Evolutionary conservation across 192 early-diverging fungal genomes (phyloP), one percentile per base, ranked within the genome.

Genomic region (Coemansia sp.): DNA sequence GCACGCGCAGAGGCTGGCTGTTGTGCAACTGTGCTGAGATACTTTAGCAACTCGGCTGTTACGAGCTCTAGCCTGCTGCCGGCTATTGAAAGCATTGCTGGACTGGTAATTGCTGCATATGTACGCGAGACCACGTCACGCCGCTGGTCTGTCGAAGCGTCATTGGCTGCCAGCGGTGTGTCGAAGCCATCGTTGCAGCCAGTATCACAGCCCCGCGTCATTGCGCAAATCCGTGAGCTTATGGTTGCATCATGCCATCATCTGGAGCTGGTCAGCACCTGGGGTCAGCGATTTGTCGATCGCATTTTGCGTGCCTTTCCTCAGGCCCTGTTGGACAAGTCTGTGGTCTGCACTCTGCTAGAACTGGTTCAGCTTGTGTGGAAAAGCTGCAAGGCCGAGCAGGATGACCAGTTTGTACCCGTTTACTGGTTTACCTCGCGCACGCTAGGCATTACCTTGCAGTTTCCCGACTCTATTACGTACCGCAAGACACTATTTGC

Each of bases 31-130:
- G 84, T 95, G 42, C 74, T 92, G 31, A 82, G 83, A 51, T 98
- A 98, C 66, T 89, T 98, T 61, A 80, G 84, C 74, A 94, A 97
- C 65, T 84, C 92, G 31, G 89, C 93, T 15, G 87, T 94, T 47
- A 89, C 89, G 62, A 81, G 85, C 36, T 90, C 88, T 15, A 84
- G 86, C 6, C 70, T 94, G 34, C 87, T 89, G 38, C 79, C 79
- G 1, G 85, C 90, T 12, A 73, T 99, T 38, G 90, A 95, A 63
- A 76, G 79, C 23, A 90, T 97, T 60, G 91, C 86, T 10, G 88
- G 91, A 42, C 83, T 86, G 7, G 71, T 61, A 15, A 64, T 82
- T 40, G 17, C 58, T 7, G 63, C 68, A 3, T 80, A 72, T 44
- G 72, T 80, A 26, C 61, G 66, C 56, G 77, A 74, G 49, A 73